phyloP scores from a whole-genome alignment of 306 rosid species.

The Glycine latifolia region DNA sequence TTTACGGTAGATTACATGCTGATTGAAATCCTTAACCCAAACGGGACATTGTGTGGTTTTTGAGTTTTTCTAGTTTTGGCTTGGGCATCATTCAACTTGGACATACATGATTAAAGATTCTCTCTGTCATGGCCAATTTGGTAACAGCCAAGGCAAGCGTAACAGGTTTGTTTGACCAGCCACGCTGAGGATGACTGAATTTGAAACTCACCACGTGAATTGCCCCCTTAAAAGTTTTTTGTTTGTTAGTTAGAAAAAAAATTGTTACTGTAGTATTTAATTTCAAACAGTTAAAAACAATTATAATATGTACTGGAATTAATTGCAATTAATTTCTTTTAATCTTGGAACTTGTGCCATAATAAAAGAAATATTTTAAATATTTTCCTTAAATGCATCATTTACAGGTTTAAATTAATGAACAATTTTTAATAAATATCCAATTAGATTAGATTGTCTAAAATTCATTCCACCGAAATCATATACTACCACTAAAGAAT shows the following conservation, averaged over 20 bases:
- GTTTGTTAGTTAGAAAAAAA: not conserved
- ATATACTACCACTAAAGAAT: not conserved
- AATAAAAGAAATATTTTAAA: not conserved
- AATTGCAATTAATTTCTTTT: not conserved
- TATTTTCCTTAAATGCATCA: not conserved
- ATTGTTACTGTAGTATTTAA: no score
- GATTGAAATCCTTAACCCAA: not conserved
- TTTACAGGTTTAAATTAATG: not conserved
- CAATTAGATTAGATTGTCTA: not conserved
- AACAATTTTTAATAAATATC: not conserved
- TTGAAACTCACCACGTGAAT: conserved; percentile 45
- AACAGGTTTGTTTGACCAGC: conserved; percentile 46
- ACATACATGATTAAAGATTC: conserved; percentile 47
- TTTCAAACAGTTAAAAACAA: not conserved
- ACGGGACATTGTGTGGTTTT: not conserved
- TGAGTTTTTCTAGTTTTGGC: conserved; percentile 44
- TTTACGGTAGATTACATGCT: not conserved
- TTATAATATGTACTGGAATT: not conserved
- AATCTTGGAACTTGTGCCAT: not conserved
- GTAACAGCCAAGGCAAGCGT: conserved; percentile 1
- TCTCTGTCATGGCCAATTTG: conserved; percentile 35
- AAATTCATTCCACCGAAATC: not conserved
- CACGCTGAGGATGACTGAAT: not conserved
- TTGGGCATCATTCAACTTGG: conserved; percentile 41
- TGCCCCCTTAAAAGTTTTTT: not conserved